Evolutionary conservation across 495 filamentous ascomycete genomes (phyloP).

Genomic region (Cairneyella variabilis): DNA sequence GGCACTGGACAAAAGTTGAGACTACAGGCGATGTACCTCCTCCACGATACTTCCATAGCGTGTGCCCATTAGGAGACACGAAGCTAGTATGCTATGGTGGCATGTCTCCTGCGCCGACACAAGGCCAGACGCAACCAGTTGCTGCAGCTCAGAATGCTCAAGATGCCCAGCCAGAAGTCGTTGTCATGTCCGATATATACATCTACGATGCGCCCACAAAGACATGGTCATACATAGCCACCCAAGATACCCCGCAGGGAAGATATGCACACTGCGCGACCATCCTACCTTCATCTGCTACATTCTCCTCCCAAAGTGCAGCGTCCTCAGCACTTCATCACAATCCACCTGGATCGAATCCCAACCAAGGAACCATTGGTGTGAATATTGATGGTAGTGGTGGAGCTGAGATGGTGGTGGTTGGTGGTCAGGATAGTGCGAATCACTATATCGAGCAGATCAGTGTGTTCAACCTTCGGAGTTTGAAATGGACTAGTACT

Average conservation of each 20-base stretch:
- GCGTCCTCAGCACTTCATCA: slow-evolving; percentile 83
- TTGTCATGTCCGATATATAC: slow-evolving; percentile 97
- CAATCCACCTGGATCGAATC: slow-evolving; percentile 73
- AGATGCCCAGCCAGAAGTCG: slow-evolving; percentile 80
- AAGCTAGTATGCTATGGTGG: slow-evolving; percentile 98
- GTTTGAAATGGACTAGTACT: slow-evolving; percentile 90
- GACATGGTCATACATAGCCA: slow-evolving; percentile 80
- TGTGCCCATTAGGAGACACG: slow-evolving; percentile 87
- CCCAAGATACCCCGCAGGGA: slow-evolving; percentile 78
- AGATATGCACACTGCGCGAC: slow-evolving; percentile 96
- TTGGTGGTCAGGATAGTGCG: slow-evolving; percentile 93
- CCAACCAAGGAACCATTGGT: slow-evolving; percentile 81
- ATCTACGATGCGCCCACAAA: slow-evolving; percentile 86
- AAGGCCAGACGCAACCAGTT: slow-evolving; percentile 36
- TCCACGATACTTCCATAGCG: slow-evolving; percentile 93
- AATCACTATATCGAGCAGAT: slow-evolving; percentile 99
- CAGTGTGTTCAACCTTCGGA: slow-evolving; percentile 96
- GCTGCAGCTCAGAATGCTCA: slow-evolving; percentile 40
- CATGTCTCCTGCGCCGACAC: slow-evolving; percentile 76
- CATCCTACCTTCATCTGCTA: slow-evolving; percentile 81
- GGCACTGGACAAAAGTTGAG: slow-evolving; percentile 92
- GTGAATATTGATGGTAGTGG: slow-evolving; percentile 85
- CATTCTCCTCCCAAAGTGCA: slow-evolving; percentile 77
- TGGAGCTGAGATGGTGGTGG: slow-evolving; percentile 95
- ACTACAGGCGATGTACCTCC: slow-evolving; percentile 79